phyloP scores from a whole-genome alignment of 768 basidiomycete genomes.

The Pleurotus djamor region DNA sequence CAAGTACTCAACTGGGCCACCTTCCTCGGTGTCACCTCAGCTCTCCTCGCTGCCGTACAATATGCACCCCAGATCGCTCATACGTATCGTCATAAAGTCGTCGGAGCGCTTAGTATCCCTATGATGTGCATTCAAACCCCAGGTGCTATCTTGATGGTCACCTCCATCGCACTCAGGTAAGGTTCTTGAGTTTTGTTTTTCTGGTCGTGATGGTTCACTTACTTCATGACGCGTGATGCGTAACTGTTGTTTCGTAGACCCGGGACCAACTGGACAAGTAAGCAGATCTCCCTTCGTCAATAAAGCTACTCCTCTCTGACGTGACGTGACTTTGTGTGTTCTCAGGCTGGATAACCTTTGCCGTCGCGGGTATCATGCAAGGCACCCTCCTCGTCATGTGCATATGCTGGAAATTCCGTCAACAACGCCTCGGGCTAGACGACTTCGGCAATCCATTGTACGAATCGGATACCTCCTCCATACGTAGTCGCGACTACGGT shows the following conservation, averaged over 20 bases:
- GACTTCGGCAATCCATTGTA: slow-evolving; percentile 74
- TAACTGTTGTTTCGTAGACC: slow-evolving; percentile 36
- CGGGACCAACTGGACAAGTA: slow-evolving; percentile 86
- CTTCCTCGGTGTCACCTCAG: slow-evolving; percentile 82
- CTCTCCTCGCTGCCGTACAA: slow-evolving; percentile 76
- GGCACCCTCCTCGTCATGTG: slow-evolving; percentile 82
- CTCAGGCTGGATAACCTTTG: slow-evolving; percentile 78
- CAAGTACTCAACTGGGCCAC: slow-evolving; percentile 65
- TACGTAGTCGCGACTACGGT: too few relatives aligned
- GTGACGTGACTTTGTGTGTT: too few relatives aligned
- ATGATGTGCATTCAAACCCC: slow-evolving; percentile 97
- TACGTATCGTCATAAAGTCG: slow-evolving; percentile 76
- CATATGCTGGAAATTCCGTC: slow-evolving; percentile 79
- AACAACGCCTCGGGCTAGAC: slow-evolving; percentile 72
- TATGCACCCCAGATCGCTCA: slow-evolving; percentile 85
- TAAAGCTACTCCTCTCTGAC: background rate
- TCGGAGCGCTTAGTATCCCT: slow-evolving; percentile 90
- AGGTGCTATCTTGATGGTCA: slow-evolving; percentile 83
- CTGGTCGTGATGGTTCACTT: background rate
- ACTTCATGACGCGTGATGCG: too few relatives aligned
- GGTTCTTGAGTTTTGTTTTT: slow-evolving; percentile 12
- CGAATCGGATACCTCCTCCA: background rate
- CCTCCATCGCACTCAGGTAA: slow-evolving; percentile 74
- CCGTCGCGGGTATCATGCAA: slow-evolving; percentile 84
- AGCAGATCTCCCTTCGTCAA: slow-evolving; percentile 13